Conservation (phyloP, 305 asterid genomes). For the Solanum hybrid region DNA sequence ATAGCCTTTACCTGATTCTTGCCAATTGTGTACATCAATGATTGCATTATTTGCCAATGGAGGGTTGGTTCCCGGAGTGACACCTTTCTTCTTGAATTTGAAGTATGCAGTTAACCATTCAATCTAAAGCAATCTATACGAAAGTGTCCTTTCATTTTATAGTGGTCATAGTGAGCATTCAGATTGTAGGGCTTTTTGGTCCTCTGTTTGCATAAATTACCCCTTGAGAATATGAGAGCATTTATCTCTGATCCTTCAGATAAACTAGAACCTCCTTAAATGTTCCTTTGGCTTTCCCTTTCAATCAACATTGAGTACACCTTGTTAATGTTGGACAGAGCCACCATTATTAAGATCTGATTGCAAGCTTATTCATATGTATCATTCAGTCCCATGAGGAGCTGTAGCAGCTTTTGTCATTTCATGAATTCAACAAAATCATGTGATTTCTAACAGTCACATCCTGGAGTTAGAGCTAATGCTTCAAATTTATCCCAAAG, state of each 20-base stretch:
- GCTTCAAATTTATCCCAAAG: neutral
- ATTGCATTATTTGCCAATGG: neutral
- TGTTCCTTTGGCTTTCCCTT: neutral
- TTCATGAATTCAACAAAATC: neutral
- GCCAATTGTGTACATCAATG: neutral
- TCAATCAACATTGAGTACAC: neutral
- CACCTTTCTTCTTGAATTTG: neutral
- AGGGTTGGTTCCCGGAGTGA: neutral
- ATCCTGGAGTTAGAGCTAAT: neutral
- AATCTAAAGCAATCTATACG: neutral
- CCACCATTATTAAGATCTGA: neutral
- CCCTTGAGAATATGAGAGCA: neutral
- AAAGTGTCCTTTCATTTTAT: neutral
- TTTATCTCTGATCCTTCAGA: neutral
- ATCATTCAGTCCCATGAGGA: neutral
- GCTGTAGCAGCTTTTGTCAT: neutral
- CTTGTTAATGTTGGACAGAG: neutral
- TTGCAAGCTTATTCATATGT: neutral
- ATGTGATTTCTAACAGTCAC: neutral
- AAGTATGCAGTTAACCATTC: neutral
- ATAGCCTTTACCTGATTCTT: neutral
- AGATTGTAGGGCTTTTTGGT: neutral
- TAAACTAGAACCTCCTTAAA: neutral
- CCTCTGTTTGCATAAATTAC: neutral
- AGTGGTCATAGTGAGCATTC: neutral